Evolutionary conservation across 1,284 basidiomycete species (phyloP).

Genomic region (Earliella scabrosa): DNA sequence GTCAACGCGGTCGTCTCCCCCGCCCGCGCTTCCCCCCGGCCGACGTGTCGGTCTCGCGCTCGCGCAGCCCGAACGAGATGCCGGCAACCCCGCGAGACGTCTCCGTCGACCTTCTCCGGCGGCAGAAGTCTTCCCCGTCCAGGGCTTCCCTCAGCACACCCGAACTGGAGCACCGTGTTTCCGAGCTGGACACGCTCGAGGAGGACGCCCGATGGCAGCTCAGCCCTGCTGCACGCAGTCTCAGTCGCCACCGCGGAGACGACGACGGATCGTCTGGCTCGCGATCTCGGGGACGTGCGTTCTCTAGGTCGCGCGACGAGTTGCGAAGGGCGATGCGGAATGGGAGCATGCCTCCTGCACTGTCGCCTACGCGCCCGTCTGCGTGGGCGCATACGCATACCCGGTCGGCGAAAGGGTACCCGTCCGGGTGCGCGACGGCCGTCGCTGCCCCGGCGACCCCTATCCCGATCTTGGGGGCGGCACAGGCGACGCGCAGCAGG

Average conservation of each 20-base stretch:
- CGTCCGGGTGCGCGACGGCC: conserved; percentile 8
- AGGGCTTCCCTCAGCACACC: conserved; percentile 12
- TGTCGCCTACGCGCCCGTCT: conserved; percentile 13
- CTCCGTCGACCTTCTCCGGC: conserved; percentile 13
- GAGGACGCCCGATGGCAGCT: conserved; percentile 17
- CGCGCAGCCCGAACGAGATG: conserved; percentile 29
- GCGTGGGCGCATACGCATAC: conserved; percentile 14
- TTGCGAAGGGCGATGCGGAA: conserved; percentile 16
- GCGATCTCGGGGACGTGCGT: conserved; percentile 12
- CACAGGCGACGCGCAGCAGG: conserved; percentile 13
- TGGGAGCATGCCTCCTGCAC: conserved; percentile 32
- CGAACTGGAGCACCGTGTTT: conserved; percentile 8
- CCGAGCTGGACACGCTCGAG: conserved; percentile 20
- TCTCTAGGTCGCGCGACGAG: conserved; percentile 21
- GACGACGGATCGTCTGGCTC: conserved; percentile 3
- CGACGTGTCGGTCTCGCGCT: conserved; percentile 27
- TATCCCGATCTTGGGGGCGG: conserved; percentile 16
- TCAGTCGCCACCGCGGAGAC: conserved; percentile 1
- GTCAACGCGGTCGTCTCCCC: conserved; percentile 19
- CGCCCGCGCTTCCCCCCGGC: conserved; percentile 12
- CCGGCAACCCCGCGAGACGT: conserved; percentile 28
- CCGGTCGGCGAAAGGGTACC: background rate
- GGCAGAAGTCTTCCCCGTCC: conserved; percentile 22
- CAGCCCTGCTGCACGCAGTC: conserved; percentile 6
- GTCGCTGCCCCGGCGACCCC: conserved; percentile 16